Conservation (phyloP, 495 filamentous ascomycete genomes). For the Penicillium ucsense region DNA sequence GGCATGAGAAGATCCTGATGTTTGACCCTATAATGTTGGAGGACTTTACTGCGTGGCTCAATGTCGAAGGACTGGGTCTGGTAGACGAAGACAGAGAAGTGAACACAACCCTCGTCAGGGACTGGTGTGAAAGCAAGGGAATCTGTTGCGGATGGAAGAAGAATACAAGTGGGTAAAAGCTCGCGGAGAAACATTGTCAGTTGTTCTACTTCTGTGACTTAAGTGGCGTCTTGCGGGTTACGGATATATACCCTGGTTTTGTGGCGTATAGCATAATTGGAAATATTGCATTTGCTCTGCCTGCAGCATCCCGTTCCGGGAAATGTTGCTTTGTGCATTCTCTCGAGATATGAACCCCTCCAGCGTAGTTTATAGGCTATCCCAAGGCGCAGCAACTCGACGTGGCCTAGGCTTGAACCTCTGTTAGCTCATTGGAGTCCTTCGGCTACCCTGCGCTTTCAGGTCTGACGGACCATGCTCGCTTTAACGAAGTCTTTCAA, state of each 20-base stretch:
- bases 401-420: too few species aligned
- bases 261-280: too few species aligned
- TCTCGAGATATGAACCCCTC: too few species aligned
- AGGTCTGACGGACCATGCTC: too few species aligned
- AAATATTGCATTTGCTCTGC: too few species aligned
- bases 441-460: too few species aligned
- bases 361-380: too few species aligned
- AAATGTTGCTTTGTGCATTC: too few species aligned
- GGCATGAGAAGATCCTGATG: conserved; percentile 87
- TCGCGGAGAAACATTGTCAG: background rate
- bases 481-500: too few species aligned
- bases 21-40: conserved; percentile 89
- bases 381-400: too few species aligned
- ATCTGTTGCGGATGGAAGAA: conserved; percentile 54
- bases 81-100: conserved; percentile 60
- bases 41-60: conserved; percentile 77
- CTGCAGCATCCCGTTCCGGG: too few species aligned
- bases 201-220: background rate
- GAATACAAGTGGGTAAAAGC: conserved; percentile 12
- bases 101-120: conserved; percentile 48
- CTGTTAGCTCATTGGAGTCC: too few species aligned
- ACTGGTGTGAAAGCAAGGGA: conserved; percentile 78
- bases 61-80: conserved; percentile 53
- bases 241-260: background rate
- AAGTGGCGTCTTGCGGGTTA: background rate